Base-by-base conservation (phyloP, 129 eudicot genomes). In the Kitagawia praeruptora region DNA sequence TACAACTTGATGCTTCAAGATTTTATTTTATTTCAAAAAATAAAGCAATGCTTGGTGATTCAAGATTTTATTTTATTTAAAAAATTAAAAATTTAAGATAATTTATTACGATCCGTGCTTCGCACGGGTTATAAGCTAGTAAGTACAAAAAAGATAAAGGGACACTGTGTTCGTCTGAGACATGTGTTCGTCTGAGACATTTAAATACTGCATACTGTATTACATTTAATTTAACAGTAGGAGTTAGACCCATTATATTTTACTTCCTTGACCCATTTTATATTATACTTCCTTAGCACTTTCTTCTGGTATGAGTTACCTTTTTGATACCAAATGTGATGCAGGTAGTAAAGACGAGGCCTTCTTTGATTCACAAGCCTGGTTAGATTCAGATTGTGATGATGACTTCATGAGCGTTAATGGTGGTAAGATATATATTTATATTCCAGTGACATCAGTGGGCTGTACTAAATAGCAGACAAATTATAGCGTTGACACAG, bases 311-410 rank as follows among this genome's bases (percentile, higher is more conserved):
- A 9, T 10, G 5, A n/a, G 11, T 61, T 61, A 73, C 44, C 27
- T 38, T 37, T 49, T 69, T 70, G 67, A 67, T 34, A 45, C 34
- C 70, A 70, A 48, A 38, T 54, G 14, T 73, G 15, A 74, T 53
- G 74, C 83, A 85, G 87, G 87, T 53, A 85, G 87, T 63, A 81
- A 67, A 78, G 87, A 81, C 34, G 87, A 85, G 37, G 53, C 82
- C 56, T 85, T 85, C 74, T 85, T 77, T 18, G 87, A 85, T 78
- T 81, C 87, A 37, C 87, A 81, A 69, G 80, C 77, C 63, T 85
- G 87, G 87, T 82, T 85, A 67, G 87, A 85, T 19, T 85, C 87
- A 2, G 87, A 85, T 46, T 85, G 87, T 75, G 85, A 85, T 12
- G 87, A 84, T 28, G 87, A 85, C 72, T 85, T 85, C 81, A 49